Conservation (phyloP, 2,329 filamentous ascomycete genomes). For the Xylaria sp. region DNA sequence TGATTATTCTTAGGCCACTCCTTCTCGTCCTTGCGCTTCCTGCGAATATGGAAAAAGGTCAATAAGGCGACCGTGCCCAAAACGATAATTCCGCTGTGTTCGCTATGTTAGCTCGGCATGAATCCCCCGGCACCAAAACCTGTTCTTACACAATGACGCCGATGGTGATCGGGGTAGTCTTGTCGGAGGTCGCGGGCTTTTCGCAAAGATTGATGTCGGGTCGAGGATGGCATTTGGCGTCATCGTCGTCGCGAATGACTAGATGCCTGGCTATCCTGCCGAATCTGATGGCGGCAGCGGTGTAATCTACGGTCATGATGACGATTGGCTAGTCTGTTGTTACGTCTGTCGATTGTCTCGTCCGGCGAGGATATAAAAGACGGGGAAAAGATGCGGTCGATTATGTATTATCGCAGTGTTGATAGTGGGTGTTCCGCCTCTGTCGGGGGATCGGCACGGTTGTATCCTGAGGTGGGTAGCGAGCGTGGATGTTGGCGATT, state of each 20-base stretch:
- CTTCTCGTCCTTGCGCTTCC: conserved; percentile 42
- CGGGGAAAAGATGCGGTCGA: not conserved
- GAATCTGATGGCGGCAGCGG: conserved; percentile 28
- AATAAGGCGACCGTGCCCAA: conserved; percentile 39
- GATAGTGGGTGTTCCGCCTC: not conserved
- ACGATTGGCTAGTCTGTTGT: not conserved
- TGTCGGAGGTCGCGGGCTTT: conserved; percentile 42
- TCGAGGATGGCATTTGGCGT: conserved; percentile 42
- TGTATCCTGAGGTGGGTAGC: not conserved
- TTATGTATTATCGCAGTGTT: not conserved
- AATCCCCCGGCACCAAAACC: not conserved
- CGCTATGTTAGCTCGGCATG: conserved; percentile 13
- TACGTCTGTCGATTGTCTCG: not conserved
- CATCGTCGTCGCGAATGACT: conserved; percentile 37
- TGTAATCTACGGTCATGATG: conserved; percentile 33
- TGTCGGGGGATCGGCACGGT: conserved; percentile 8
- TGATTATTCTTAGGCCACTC: conserved; percentile 50
- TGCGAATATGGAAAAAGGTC: conserved; percentile 45
- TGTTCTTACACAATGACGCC: conserved; percentile 43
- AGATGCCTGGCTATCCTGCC: conserved; percentile 40
- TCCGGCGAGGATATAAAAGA: conserved; percentile 1
- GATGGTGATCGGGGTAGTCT: conserved; percentile 42
- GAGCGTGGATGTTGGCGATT: conserved; percentile 22
- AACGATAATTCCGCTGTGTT: conserved; percentile 42
- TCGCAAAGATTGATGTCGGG: conserved; percentile 48